Conservation (phyloP, 83 land plant species). For the Isoetes engelmannii region DNA sequence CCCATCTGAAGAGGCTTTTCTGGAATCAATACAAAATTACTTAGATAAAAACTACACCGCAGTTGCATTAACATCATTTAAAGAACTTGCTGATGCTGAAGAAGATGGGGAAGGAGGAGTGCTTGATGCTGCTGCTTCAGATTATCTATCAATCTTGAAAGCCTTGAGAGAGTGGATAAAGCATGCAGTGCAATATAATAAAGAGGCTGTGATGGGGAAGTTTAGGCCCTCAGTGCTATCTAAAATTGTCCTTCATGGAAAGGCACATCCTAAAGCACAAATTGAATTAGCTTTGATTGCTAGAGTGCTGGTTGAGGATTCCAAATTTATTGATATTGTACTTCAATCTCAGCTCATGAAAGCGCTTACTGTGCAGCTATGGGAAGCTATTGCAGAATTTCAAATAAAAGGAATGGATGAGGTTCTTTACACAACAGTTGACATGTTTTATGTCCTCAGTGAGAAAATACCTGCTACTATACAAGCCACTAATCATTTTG, state of each 20-base stretch:
- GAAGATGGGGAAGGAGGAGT: slow-evolving; percentile 6
- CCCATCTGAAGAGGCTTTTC: slow-evolving; percentile 27
- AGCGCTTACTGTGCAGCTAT: slow-evolving; percentile 28
- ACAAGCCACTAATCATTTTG: slow-evolving; percentile 34
- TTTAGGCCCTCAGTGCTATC: slow-evolving; percentile 26
- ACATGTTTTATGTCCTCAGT: slow-evolving; percentile 26
- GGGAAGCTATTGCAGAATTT: slow-evolving; percentile 26
- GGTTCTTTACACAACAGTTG: slow-evolving; percentile 28
- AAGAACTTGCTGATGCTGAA: neutral
- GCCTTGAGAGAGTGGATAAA: slow-evolving; percentile 34
- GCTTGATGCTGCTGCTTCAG: slow-evolving; percentile 7
- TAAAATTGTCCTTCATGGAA: slow-evolving; percentile 18
- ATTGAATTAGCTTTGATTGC: slow-evolving; percentile 28
- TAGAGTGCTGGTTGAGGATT: slow-evolving; percentile 22
- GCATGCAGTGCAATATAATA: slow-evolving; percentile 29
- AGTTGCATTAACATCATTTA: neutral
- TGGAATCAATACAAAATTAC: slow-evolving; percentile 36
- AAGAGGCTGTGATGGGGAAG: slow-evolving; percentile 22
- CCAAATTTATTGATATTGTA: slow-evolving; percentile 20
- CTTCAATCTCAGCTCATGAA: slow-evolving; percentile 34
- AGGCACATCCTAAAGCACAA: slow-evolving; percentile 17
- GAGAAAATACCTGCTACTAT: slow-evolving; percentile 40
- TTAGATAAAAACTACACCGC: slow-evolving; percentile 9
- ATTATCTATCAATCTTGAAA: slow-evolving; percentile 23
- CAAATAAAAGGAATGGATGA: slow-evolving; percentile 23